Evolutionary conservation across 2,329 filamentous ascomycete species (phyloP).

Genomic region (Sporothrix curviconia): DNA sequence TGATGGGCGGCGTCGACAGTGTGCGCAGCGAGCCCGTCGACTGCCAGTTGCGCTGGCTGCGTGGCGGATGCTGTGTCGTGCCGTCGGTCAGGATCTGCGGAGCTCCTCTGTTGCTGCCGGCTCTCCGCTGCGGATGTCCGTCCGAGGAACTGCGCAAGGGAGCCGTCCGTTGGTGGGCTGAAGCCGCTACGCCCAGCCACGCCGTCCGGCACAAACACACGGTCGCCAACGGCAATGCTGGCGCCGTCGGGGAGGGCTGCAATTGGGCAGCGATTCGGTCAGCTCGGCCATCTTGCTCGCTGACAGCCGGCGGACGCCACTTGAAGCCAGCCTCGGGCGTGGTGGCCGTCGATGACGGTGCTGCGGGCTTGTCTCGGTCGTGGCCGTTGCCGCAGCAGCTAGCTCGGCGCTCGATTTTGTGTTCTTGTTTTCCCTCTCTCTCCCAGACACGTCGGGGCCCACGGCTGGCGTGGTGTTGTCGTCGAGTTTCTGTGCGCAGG

Average conservation of each 20-base stretch:
- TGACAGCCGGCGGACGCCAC: conserved; percentile 48
- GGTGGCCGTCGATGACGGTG: neutral
- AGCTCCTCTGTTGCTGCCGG: neutral
- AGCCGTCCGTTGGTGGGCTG: neutral
- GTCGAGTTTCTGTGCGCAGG: neutral
- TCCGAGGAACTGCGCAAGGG: neutral
- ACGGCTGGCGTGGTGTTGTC: too few relatives aligned
- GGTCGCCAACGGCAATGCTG: neutral
- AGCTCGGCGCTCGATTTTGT: too few relatives aligned
- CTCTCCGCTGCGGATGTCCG: neutral
- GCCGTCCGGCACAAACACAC: neutral
- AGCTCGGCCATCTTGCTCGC: conserved; percentile 54
- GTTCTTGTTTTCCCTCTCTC: neutral
- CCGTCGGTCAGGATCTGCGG: neutral
- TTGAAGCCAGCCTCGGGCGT: conserved; percentile 18
- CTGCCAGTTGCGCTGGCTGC: neutral
- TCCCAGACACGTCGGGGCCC: too few relatives aligned
- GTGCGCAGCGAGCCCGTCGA: conserved; percentile 29
- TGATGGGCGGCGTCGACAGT: conserved; percentile 47
- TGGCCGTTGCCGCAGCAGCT: too few relatives aligned
- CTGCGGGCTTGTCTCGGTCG: neutral
- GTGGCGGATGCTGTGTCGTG: neutral
- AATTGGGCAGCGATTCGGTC: conserved; percentile 52
- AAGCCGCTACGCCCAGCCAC: neutral
- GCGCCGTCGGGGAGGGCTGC: conserved; percentile 33